phyloP scores from a whole-genome alignment of 129 eudicot species.

The Kitagawia praeruptora region DNA sequence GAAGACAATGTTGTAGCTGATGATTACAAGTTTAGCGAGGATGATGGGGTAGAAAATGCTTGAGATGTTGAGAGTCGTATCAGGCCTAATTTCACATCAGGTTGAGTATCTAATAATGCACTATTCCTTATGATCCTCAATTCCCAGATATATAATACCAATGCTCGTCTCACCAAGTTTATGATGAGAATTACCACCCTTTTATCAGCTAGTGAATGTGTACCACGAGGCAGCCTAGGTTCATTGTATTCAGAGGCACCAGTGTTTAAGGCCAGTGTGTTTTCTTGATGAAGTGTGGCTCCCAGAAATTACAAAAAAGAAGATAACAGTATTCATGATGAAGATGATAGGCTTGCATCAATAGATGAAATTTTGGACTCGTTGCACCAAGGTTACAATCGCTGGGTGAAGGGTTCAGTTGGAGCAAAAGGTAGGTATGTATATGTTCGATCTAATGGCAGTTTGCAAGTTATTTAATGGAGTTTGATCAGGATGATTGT shows the following conservation, averaged over 20 bases:
- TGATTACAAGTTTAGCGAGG: constrained; percentile 15
- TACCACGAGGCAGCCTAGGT: constrained; percentile 1
- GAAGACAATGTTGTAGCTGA: constrained; percentile 11
- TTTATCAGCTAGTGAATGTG: background rate
- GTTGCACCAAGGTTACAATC: constrained; percentile 24
- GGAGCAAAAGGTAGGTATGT: background rate
- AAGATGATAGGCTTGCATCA: constrained; percentile 22
- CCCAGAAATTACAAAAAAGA: constrained; percentile 9
- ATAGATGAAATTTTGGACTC: constrained; percentile 35
- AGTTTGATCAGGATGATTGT: too few species aligned
- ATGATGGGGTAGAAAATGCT: constrained; percentile 8
- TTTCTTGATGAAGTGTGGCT: constrained; percentile 35
- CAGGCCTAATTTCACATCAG: constrained; percentile 9
- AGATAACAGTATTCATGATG: constrained; percentile 14
- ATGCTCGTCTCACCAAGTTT: constrained; percentile 9
- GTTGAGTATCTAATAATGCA: constrained; percentile 22
- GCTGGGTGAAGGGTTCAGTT: constrained; percentile 9
- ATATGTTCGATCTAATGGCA: too few species aligned
- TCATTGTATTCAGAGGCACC: background rate
- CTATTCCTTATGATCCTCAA: constrained; percentile 24
- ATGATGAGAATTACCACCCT: constrained; percentile 8
- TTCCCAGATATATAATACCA: constrained; percentile 15
- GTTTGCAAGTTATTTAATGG: too few species aligned
- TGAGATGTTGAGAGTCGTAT: too few species aligned
- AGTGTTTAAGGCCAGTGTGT: constrained; percentile 41